These are phyloP conservation scores for Omphalea diandra DNA, from an alignment of 441 rosid genomes.

Conservation along the genomic window DNA sequence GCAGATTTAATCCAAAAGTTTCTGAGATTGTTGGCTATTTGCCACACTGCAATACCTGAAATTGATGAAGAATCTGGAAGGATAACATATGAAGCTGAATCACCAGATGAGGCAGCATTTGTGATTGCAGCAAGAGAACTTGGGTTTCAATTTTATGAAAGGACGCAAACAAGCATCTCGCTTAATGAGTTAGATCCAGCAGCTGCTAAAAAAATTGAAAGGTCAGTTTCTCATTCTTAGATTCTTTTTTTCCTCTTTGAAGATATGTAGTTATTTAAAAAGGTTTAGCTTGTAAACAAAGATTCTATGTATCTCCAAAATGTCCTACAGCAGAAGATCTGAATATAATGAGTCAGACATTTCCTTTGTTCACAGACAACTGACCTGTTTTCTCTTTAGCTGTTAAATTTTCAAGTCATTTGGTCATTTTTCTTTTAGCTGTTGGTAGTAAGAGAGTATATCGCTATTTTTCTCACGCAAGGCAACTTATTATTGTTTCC, in stretches of 20 bases:
- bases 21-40: slow-evolving; percentile 64
- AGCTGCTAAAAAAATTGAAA: slow-evolving; percentile 46
- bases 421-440: background rate
- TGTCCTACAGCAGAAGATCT: background rate
- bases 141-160: slow-evolving; percentile 77
- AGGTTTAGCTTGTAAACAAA: background rate
- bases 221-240: slow-evolving; percentile 48
- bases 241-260: background rate
- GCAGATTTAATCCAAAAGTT: slow-evolving; percentile 72
- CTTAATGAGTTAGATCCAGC: slow-evolving; percentile 63
- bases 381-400: slow-evolving; percentile 7
- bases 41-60: slow-evolving; percentile 97
- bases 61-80: slow-evolving; percentile 68
- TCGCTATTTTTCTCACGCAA: background rate
- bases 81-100: slow-evolving; percentile 90
- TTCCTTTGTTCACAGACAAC: slow-evolving; percentile 3
- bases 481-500: slow-evolving; percentile 1
- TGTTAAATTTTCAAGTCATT: background rate
- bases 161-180: slow-evolving; percentile 79
- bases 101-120: slow-evolving; percentile 98
- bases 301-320: background rate
- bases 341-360: background rate
- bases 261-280: background rate
- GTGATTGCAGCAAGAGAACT: slow-evolving; percentile 96
- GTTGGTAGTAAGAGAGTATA: slow-evolving; percentile 1